Evolutionary conservation across 2,329 filamentous ascomycete species (phyloP).

Genomic region (Hirsutella thompsonii): DNA sequence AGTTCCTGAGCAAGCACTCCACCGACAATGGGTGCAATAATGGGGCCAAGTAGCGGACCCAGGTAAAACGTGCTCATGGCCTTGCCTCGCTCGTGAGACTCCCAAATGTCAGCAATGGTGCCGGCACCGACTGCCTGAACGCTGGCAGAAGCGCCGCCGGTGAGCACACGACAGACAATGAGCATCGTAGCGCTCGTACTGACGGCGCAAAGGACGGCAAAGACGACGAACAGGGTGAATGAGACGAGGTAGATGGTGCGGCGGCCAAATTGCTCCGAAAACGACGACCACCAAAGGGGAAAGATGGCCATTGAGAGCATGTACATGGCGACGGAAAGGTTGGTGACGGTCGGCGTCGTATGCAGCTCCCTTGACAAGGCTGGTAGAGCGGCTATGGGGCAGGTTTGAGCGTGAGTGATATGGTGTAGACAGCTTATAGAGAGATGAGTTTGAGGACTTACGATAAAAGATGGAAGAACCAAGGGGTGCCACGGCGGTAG

Average conservation of each 20-base stretch:
- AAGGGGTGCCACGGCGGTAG: conserved; percentile 66
- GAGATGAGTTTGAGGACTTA: conserved; percentile 23
- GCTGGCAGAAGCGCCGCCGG: conserved; percentile 64
- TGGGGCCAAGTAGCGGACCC: conserved; percentile 61
- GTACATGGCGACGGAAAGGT: conserved; percentile 66
- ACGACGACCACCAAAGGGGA: conserved; percentile 77
- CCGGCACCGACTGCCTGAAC: conserved; percentile 76
- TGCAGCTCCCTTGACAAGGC: conserved; percentile 50
- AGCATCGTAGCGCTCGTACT: conserved; percentile 63
- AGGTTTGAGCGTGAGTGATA: conserved; percentile 3
- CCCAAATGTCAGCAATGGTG: conserved; percentile 74
- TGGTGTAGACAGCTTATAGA: too few species aligned
- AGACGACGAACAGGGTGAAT: conserved; percentile 60
- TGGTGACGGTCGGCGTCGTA: conserved; percentile 52
- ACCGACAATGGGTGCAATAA: conserved; percentile 66
- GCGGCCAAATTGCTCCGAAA: conserved; percentile 61
- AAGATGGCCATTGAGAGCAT: conserved; percentile 78
- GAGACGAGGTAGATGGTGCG: conserved; percentile 68
- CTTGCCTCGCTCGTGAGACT: conserved; percentile 53
- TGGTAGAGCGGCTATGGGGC: conserved; percentile 47
- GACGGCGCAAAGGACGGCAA: conserved; percentile 55
- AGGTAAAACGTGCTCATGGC: conserved; percentile 82
- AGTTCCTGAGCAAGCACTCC: conserved; percentile 56
- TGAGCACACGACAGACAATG: conserved; percentile 60
- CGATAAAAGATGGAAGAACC: conserved; percentile 77